Percentiles rank a stretch among this genome's conserved stretches.
Evolutionary conservation across 2,329 filamentous ascomycete genomes (phyloP).

Genomic region (Cytospora piceae): DNA sequence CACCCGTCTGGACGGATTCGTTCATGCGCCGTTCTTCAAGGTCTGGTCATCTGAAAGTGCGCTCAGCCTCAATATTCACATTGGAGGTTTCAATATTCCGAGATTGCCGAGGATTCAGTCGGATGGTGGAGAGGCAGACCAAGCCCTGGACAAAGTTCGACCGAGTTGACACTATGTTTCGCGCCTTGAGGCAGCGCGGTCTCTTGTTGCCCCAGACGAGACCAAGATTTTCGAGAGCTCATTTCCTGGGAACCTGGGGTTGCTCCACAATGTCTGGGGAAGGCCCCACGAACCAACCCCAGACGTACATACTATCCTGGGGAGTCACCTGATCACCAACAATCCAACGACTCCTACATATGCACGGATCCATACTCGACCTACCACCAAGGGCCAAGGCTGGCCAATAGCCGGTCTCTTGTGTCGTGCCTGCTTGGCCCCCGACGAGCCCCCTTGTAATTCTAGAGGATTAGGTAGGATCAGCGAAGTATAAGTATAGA

Average conservation of each 20-base stretch:
- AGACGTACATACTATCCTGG: neutral
- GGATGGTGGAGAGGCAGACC: neutral
- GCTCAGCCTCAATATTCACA: neutral
- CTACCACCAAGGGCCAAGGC: neutral
- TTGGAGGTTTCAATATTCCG: neutral
- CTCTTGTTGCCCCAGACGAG: too few species aligned
- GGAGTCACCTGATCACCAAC: neutral
- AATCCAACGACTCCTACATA: neutral
- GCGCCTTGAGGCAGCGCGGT: neutral
- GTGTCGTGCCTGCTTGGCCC: slow-evolving; percentile 12
- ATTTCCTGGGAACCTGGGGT: neutral
- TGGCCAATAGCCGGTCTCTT: neutral
- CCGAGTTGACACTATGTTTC: neutral
- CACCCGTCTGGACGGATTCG: slow-evolving; percentile 7
- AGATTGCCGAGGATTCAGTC: neutral
- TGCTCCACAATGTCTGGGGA: slow-evolving; percentile 9
- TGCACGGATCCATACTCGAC: neutral
- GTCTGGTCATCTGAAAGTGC: neutral
- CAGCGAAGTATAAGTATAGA: slow-evolving; percentile 18
- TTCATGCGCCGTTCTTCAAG: neutral
- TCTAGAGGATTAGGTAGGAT: neutral
- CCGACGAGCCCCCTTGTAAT: neutral
- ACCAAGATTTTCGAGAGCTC: neutral
- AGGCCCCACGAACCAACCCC: neutral
- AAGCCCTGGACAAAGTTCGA: neutral